Evolutionary conservation across 1,139 yeast genomes (phyloP), one percentile per base, ranked within the genome.

Genomic region (Sugiyamaella japonica): DNA sequence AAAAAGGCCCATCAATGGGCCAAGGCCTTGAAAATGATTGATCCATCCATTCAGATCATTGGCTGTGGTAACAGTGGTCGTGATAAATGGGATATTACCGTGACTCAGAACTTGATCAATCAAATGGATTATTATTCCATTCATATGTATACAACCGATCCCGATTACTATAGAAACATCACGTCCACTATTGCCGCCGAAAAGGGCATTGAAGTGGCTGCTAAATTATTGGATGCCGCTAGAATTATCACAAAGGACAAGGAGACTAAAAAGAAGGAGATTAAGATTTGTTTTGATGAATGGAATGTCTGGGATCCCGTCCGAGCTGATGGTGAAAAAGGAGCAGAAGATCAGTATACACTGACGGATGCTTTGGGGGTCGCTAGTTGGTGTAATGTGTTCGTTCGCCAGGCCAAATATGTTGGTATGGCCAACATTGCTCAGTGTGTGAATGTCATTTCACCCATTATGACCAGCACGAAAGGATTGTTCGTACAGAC

Each of bases 251-350:
- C 55, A 12, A 58, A 48, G 9, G 45, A 38, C n/a, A 31, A 34
- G 7, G 40, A n/a, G n/a, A 40, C 48, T 1, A 43, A 48, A 5
- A 56, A 62, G 38, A 46, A 59, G 37, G 60, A 59, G 16, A 69
- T 67, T 13, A 68, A 66, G 52, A 69, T 71, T 39, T 67, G 72
- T 52, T 71, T 70, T 55, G 74, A 71, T 58, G 74, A 71, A 55
- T 71, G 74, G 74, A 71, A 71, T 53, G 73, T 71, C n/a, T 70
- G 74, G 74, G 74, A 71, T 56, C 70, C 73, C 4, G 58, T 46
- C 29, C 47, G 70, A 57, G 72, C 73, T 12, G 69, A 64, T 46
- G 73, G 72, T 7, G 52, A 62, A 15, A 41, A 61, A 31, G 74
- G 74, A 2, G 73, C 70, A 13, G 74, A 70, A 57, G 72, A 70